Evolutionary conservation across 2,329 filamentous ascomycete genomes (phyloP).

Genomic region (Penicillium sp.): DNA sequence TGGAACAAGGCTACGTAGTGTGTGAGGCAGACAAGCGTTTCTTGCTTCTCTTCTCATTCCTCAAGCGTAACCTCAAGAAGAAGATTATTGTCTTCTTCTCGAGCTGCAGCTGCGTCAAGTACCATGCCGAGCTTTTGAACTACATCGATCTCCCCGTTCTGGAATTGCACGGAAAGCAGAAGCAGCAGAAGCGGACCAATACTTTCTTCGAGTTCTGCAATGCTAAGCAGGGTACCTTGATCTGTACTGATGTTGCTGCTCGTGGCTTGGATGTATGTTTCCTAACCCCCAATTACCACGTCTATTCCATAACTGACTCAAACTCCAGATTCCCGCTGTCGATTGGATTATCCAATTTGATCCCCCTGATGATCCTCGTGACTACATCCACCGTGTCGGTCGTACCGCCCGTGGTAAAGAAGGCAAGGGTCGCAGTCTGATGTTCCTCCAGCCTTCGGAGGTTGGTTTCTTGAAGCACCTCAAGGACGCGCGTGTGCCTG

Average conservation of each 20-base stretch:
- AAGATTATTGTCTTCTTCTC: conserved; percentile 98
- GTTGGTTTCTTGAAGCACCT: conserved; percentile 89
- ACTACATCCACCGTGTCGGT: conserved; percentile 95
- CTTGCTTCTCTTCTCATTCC: conserved; percentile 87
- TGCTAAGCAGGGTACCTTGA: conserved; percentile 78
- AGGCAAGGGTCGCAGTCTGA: conserved; percentile 79
- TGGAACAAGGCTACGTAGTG: conserved; percentile 94
- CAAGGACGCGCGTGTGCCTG: conserved; percentile 85
- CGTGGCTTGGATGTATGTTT: conserved; percentile 69
- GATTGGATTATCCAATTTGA: conserved; percentile 98
- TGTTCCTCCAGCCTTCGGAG: conserved; percentile 91
- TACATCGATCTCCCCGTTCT: conserved; percentile 93
- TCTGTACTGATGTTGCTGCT: conserved; percentile 95
- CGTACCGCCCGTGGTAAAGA: conserved; percentile 84
- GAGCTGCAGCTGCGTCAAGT: conserved; percentile 90
- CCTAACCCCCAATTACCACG: too few relatives aligned
- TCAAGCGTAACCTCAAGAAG: conserved; percentile 89
- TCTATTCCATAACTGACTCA: not conserved
- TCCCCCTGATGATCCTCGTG: conserved; percentile 82
- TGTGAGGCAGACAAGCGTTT: conserved; percentile 94
- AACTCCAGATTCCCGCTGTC: conserved; percentile 69
- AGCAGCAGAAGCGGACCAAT: conserved; percentile 98
- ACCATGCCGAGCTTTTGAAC: conserved; percentile 92
- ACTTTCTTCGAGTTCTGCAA: conserved; percentile 97
- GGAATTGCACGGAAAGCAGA: conserved; percentile 89